A percentile compares a stretch with the other conserved stretches of the same genome.
Evolutionary conservation across 768 basidiomycete genomes (phyloP).

Genomic region (Auricularia sp.): DNA sequence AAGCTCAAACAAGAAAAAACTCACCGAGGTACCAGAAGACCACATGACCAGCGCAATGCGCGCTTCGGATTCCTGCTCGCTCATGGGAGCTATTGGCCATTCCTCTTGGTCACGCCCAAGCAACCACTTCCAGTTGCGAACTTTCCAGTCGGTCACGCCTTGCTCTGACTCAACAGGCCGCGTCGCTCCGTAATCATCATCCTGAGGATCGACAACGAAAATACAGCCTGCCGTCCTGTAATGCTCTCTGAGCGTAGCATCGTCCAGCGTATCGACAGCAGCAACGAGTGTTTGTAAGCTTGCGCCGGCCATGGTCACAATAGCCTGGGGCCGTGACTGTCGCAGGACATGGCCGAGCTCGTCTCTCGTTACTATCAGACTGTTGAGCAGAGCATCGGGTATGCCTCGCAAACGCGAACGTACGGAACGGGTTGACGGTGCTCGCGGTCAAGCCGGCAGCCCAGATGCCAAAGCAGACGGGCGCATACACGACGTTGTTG

Average conservation of each 20-base stretch:
- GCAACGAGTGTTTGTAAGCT: not conserved
- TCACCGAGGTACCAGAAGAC: conserved; percentile 17
- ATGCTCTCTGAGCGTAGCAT: conserved; percentile 6
- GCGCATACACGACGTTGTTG: conserved; percentile 11
- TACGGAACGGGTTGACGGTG: conserved; percentile 17
- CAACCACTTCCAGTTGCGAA: conserved; percentile 13
- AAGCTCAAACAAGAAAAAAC: not conserved
- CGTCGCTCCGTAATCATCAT: not conserved
- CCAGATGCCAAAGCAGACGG: conserved; percentile 6
- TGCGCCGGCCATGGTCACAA: conserved; percentile 13
- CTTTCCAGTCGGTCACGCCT: not conserved
- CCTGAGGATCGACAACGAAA: conserved; percentile 1
- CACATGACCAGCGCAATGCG: conserved; percentile 20
- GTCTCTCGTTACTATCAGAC: not conserved
- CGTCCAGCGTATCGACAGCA: not conserved
- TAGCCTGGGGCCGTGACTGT: conserved; percentile 12
- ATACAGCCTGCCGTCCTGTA: not conserved
- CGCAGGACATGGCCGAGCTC: conserved; percentile 15
- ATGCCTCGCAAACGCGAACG: conserved; percentile 3
- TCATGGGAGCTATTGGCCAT: conserved; percentile 9
- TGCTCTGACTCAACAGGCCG: not conserved
- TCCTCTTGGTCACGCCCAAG: conserved; percentile 5
- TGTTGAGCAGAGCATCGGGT: too few relatives aligned
- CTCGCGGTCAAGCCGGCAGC: conserved; percentile 12
- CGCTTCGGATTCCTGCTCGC: conserved; percentile 7